These are phyloP conservation scores for Penicillium sp. DNA, from an alignment of 2,329 filamentous ascomycete genomes.

Conservation along the genomic window DNA sequence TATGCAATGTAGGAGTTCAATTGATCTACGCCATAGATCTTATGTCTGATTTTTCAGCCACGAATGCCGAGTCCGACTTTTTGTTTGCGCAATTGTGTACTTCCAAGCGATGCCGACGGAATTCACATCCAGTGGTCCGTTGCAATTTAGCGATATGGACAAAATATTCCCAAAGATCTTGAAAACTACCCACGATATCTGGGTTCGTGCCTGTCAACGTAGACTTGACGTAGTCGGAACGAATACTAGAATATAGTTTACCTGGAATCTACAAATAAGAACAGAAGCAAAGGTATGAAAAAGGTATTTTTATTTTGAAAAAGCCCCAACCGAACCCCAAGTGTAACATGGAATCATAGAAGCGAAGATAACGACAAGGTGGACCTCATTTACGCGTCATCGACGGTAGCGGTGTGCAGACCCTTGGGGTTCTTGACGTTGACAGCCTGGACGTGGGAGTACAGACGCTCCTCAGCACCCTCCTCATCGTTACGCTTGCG, in stretches of 20 bases:
- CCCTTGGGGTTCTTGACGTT: constrained; percentile 99
- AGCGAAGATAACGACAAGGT: constrained; percentile 17
- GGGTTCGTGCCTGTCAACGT: too few relatives aligned
- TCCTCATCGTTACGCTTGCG: constrained; percentile 99
- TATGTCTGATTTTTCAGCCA: too few relatives aligned
- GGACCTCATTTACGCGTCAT: constrained; percentile 55
- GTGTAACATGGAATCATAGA: constrained; percentile 27
- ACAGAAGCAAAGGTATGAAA: constrained; percentile 7
- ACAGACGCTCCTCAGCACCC: constrained; percentile 98
- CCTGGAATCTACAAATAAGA: background rate
- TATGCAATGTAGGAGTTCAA: too few relatives aligned
- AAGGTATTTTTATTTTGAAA: constrained; percentile 28
- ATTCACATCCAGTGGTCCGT: too few relatives aligned
- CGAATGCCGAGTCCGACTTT: too few relatives aligned
- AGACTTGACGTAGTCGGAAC: too few relatives aligned
- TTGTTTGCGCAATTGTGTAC: too few relatives aligned
- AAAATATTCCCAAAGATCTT: too few relatives aligned
- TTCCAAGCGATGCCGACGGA: too few relatives aligned
- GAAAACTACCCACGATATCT: too few relatives aligned
- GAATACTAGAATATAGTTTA: background rate
- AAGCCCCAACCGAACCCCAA: constrained; percentile 28
- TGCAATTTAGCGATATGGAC: too few relatives aligned
- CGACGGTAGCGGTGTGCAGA: constrained; percentile 86
- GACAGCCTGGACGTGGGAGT: constrained; percentile 99
- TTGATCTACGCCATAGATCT: too few relatives aligned